Conservation (phyloP, 2,329 filamentous ascomycete genomes). For the Tolypocladium paradoxum region DNA sequence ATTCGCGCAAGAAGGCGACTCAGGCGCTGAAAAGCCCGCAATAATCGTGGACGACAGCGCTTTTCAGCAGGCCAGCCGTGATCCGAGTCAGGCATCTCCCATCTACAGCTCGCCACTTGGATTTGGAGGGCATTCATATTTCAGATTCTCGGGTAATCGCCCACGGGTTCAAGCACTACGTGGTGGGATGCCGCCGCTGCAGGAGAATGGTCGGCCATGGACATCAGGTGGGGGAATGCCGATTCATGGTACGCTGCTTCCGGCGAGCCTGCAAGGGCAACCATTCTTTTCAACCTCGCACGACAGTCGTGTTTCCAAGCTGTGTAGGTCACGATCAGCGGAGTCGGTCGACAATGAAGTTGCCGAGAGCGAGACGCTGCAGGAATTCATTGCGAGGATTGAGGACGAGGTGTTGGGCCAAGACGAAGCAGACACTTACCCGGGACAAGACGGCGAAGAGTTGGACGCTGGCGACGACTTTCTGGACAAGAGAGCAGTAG, state of each 20-base stretch:
- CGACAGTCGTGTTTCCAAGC: no score
- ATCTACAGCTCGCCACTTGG: background rate
- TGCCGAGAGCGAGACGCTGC: slow-evolving; percentile 12
- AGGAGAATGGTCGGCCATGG: background rate
- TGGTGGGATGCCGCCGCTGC: background rate
- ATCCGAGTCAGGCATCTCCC: no score
- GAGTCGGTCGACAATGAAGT: background rate
- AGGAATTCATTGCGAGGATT: slow-evolving; percentile 15
- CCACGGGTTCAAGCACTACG: background rate
- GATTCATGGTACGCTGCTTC: background rate
- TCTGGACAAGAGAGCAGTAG: background rate
- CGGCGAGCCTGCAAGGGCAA: background rate
- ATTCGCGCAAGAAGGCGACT: background rate
- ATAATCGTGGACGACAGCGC: background rate
- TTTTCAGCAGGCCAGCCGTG: background rate
- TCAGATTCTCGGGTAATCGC: background rate
- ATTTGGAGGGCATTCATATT: background rate
- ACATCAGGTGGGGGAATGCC: background rate
- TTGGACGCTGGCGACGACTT: background rate
- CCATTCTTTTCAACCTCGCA: background rate
- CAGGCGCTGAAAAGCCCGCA: background rate
- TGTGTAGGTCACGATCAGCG: background rate
- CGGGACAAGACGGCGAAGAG: no score
- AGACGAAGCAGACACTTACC: background rate
- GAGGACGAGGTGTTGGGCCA: slow-evolving; percentile 11